Percentiles rank a stretch among this genome's conserved stretches.
phyloP scores from a whole-genome alignment of 1,139 yeast species.

The Pichia terricola region DNA sequence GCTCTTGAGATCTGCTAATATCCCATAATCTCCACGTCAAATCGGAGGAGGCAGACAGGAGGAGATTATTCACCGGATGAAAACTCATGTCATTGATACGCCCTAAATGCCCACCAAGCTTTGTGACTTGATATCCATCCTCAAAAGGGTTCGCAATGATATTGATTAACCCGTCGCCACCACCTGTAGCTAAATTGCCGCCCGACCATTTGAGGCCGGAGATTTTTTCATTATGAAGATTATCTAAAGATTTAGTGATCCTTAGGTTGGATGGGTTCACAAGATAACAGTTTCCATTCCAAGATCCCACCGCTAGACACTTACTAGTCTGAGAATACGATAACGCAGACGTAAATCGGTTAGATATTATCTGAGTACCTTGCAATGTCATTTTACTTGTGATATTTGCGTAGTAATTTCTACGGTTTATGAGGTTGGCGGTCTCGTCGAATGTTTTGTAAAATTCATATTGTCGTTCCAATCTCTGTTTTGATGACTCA shows the following conservation, averaged over 20 bases:
- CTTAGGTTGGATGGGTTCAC: constrained; percentile 34
- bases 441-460: constrained; percentile 19
- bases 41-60: constrained; percentile 72
- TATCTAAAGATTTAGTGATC: constrained; percentile 5
- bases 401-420: constrained; percentile 34
- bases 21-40: constrained; percentile 92
- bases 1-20: constrained; percentile 33
- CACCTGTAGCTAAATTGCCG: constrained; percentile 40
- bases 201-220: constrained; percentile 61
- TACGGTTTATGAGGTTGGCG: constrained; percentile 32
- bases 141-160: constrained; percentile 16
- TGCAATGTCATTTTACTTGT: constrained; percentile 31
- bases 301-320: constrained; percentile 60
- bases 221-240: constrained; percentile 49
- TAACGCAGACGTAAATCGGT: constrained; percentile 60
- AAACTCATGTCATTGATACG: constrained; percentile 57
- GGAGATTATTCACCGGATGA: constrained; percentile 54
- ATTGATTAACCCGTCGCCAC: constrained; percentile 50
- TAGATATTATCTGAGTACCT: constrained; percentile 65
- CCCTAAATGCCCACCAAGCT: constrained; percentile 37
- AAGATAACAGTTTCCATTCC: constrained; percentile 68
- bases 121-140: not conserved
- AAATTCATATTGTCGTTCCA: constrained; percentile 25
- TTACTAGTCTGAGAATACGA: constrained; percentile 31
- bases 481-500: constrained; percentile 33